These are phyloP conservation scores for Aspergillus felis DNA, from an alignment of 2,329 filamentous ascomycete genomes.

Conservation along the genomic window DNA sequence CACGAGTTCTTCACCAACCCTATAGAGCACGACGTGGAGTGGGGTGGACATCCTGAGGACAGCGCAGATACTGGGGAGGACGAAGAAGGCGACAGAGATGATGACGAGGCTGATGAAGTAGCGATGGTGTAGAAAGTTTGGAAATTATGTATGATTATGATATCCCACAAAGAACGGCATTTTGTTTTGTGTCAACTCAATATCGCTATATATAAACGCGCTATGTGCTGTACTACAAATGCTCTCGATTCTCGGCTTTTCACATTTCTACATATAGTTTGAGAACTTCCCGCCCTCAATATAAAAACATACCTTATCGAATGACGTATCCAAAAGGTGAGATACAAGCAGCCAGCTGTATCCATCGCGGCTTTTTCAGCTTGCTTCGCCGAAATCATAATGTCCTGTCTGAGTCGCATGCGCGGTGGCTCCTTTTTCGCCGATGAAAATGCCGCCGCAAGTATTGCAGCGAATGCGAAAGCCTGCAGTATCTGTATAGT, in stretches of 20 bases:
- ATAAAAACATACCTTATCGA: not conserved
- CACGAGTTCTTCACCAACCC: constrained; percentile 45
- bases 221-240: not conserved
- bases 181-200: not conserved
- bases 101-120: constrained; percentile 37
- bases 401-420: constrained; percentile 47
- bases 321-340: not conserved
- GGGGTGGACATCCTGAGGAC: constrained; percentile 37
- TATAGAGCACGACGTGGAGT: constrained; percentile 37
- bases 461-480: constrained; percentile 75
- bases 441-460: constrained; percentile 42
- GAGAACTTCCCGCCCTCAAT: not conserved
- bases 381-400: constrained; percentile 48
- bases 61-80: constrained; percentile 32
- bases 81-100: constrained; percentile 26
- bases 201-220: not conserved
- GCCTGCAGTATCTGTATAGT: constrained; percentile 82
- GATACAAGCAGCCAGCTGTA: not conserved
- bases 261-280: not conserved
- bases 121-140: constrained; percentile 30
- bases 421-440: constrained; percentile 45
- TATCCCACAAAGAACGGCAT: constrained; percentile 2
- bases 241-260: not conserved
- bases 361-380: constrained; percentile 16
- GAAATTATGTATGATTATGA: constrained; percentile 14